Evolutionary conservation across 495 filamentous ascomycete genomes (phyloP), one percentile per base, ranked within the genome.

Genomic region (Podospora fimiseda): DNA sequence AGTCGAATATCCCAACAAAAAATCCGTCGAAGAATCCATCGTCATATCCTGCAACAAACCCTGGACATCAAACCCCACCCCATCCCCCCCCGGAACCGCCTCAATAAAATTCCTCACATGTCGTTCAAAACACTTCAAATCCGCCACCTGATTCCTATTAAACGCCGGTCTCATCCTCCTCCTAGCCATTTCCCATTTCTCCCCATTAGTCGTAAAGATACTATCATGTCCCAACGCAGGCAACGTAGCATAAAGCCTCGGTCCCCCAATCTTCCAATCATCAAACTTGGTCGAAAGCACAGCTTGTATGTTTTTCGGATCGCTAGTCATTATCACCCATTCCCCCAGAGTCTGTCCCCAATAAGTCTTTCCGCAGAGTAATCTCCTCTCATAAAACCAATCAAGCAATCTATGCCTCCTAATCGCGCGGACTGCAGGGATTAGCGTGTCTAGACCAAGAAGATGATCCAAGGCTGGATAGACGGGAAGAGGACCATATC

Each of bases 231-330:
- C 74, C 8, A 75, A 57, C 1, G 73, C 55, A 2, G 65, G 65
- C 14, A 70, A 52, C 16, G 64, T 51, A 14, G 60, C 54, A 22
- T 59, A 38, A 11, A 70, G 60, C 1, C 74, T 53, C 19, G 69
- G 54, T 1, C 55, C 59, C 3, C 56, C 70, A 18, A 75, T 52
- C 36, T 53, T 58, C 68, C 69, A 77, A 53, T 85, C 85, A 20
- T 83, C 75, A 61, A 94, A 90, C 22, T 83, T 79, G 0, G 77
- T 81, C 0, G 80, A 77, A 2, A 93, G 75, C 3, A 92, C 69
- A 0, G 85, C 73, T 55, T 90, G 83, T 55, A 94, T 65, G 63
- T 91, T 93, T 52, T 88, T 81, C 0, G 82, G 82, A 18, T 94
- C 88, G 43, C 70, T 73, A 1, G 89, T 91, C 16, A 73, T 63